Conservation (phyloP, 2,329 filamentous ascomycete genomes). For the Ceratocystis alfenasii region DNA sequence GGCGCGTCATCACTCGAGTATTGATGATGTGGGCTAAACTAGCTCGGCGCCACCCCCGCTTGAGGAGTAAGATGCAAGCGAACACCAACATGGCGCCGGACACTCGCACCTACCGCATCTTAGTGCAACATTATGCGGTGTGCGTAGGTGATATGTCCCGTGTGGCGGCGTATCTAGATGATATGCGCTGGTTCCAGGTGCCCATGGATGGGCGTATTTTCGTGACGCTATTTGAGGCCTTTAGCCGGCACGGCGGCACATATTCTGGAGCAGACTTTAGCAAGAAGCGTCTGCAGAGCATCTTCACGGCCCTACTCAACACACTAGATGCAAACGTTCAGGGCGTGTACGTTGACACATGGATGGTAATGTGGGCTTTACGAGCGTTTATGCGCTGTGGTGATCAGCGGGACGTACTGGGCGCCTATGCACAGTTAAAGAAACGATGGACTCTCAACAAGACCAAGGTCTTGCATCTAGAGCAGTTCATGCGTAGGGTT, state of each 20-base stretch:
- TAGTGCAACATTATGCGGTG: conserved; percentile 63
- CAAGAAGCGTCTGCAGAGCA: conserved; percentile 49
- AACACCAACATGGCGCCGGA: conserved; percentile 55
- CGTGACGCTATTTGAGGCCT: conserved; percentile 70
- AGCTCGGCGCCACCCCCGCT: conserved; percentile 30
- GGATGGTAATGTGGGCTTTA: conserved; percentile 50
- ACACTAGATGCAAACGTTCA: conserved; percentile 39
- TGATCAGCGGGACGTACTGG: conserved; percentile 39
- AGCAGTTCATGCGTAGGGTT: conserved; percentile 30
- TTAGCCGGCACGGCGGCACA: conserved; percentile 46
- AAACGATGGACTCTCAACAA: conserved; percentile 38
- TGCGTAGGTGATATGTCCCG: conserved; percentile 58
- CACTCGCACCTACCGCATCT: conserved; percentile 63
- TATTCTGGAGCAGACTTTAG: conserved; percentile 53
- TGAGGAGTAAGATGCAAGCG: conserved; percentile 25
- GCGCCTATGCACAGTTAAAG: conserved; percentile 42
- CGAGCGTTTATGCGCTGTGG: conserved; percentile 52
- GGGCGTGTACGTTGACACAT: conserved; percentile 43
- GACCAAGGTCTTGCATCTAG: conserved; percentile 38
- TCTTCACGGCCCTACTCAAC: conserved; percentile 53
- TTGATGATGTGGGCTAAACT: conserved; percentile 48
- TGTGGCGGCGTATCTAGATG: conserved; percentile 59
- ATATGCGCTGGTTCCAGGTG: conserved; percentile 62
- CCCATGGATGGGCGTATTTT: conserved; percentile 66
- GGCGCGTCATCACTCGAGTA: conserved; percentile 41